Evolutionary conservation across 139 green algal species (phyloP).

Genomic region (Asterochloris sp.): DNA sequence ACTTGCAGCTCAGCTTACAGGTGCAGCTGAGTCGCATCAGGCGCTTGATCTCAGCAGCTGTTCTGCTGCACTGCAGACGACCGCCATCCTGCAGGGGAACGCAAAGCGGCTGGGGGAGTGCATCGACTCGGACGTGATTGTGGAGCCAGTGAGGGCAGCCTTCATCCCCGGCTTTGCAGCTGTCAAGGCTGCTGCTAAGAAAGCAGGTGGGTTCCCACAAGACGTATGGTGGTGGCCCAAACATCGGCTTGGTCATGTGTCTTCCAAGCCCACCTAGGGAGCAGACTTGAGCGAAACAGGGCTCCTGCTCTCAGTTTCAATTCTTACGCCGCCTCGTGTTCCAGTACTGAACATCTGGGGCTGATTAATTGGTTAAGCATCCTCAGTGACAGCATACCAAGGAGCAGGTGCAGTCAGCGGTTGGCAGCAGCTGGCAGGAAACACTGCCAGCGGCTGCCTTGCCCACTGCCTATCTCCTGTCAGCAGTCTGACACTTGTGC

Average conservation of each 20-base stretch:
- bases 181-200: constrained; percentile 88
- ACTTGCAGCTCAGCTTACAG: too few relatives aligned
- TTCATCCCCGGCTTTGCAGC: constrained; percentile 91
- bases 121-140: constrained; percentile 87
- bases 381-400: too few relatives aligned
- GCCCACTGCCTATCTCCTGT: neutral
- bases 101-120: constrained; percentile 68
- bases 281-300: neutral
- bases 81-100: constrained; percentile 79
- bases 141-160: constrained; percentile 87
- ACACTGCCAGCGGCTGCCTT: neutral
- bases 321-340: too few relatives aligned
- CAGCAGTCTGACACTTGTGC: neutral
- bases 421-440: neutral
- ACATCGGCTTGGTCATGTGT: neutral
- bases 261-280: neutral
- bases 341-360: too few relatives aligned
- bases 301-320: too few relatives aligned
- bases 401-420: too few relatives aligned
- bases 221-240: too few relatives aligned
- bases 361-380: too few relatives aligned
- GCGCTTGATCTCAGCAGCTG: too few relatives aligned
- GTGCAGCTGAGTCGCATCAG: too few relatives aligned
- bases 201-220: constrained; percentile 42
- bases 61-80: constrained; percentile 37